Evolutionary conservation across 129 eudicot genomes (phyloP), one percentile per base, ranked within the genome.

Genomic region (Erigeron canadensis): DNA sequence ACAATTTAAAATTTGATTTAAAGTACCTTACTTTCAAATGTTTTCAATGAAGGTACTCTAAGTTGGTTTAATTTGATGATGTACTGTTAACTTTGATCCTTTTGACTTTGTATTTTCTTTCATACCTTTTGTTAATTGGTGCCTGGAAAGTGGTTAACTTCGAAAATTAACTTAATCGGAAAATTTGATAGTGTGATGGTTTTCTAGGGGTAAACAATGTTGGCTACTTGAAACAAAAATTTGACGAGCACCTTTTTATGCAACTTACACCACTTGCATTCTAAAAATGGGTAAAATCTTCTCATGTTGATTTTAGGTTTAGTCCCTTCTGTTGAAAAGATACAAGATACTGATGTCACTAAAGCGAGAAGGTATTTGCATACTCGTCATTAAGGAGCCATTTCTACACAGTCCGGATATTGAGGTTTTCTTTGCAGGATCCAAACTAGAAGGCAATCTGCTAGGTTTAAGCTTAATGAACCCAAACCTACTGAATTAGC

Each of bases 281-380:
- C 45, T 38, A 5, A 55, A 41, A 45, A 7, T 69, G 58, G 5
- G 13, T 47, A 10, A 0, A 40, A 4, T 69, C 44, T 42, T 37
- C 17, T 11, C 11, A 10, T 47, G 57, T 74, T 57, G 51, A 28
- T 64, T 65, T 12, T 53, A 82, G 87, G 81, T 67, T 22, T 78
- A 74, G 78, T 55, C 50, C 34, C 78, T 28, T 72, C 84, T 65
- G 71, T 37, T 38, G 67, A 60, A 37, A 77, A 73, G 69, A 59
- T 66, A 41, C 65, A 78, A 17, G 81, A 77, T 47, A 76, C 73
- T 50, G 84, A 81, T 42, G 69, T 46, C 46, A 47, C 69, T 78
- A 78, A 70, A 68, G 74, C 75, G 48, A 81, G 81, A 67, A 85
- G 95, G 94, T 86, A 41, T 56, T 72, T 7, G 63, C 67, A 63